A percentile compares a stretch with the other conserved stretches of the same genome.
These are phyloP conservation scores for Candida gorgasii DNA, from an alignment of 805 yeast species.

Conservation along the genomic window DNA sequence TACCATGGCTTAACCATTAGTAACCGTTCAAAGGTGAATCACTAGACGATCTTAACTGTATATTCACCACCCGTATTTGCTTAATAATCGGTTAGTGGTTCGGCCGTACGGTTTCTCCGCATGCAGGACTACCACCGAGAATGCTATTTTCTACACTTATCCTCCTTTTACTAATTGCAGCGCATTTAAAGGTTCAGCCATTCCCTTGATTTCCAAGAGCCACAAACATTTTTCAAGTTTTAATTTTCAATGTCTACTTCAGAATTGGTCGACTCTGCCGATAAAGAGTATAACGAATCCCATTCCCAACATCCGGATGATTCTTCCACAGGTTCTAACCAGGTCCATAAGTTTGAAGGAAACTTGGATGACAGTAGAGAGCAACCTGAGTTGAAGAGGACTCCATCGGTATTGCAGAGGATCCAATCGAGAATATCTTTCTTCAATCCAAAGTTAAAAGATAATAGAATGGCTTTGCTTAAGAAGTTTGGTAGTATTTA, in stretches of 20 bases:
- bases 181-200: conserved; percentile 3
- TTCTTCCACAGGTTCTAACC: neutral
- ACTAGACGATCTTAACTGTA: too few species aligned
- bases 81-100: too few species aligned
- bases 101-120: too few species aligned
- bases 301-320: neutral
- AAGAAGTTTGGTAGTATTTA: conserved; percentile 23
- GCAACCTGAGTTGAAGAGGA: conserved; percentile 11
- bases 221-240: neutral
- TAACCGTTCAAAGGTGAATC: too few species aligned
- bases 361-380: neutral
- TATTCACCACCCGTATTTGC: too few species aligned
- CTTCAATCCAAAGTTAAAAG: conserved; percentile 27
- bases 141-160: neutral
- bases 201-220: neutral
- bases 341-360: neutral
- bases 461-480: conserved; percentile 20
- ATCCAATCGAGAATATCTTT: conserved; percentile 32
- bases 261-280: neutral
- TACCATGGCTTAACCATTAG: too few species aligned
- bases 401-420: conserved; percentile 21
- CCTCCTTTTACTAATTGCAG: neutral
- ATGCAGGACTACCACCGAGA: neutral
- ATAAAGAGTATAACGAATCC: neutral
- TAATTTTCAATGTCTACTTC: neutral